Evolutionary conservation across 2,329 filamentous ascomycete genomes (phyloP), one percentile per base, ranked within the genome.

Genomic region (Didymella sp.): DNA sequence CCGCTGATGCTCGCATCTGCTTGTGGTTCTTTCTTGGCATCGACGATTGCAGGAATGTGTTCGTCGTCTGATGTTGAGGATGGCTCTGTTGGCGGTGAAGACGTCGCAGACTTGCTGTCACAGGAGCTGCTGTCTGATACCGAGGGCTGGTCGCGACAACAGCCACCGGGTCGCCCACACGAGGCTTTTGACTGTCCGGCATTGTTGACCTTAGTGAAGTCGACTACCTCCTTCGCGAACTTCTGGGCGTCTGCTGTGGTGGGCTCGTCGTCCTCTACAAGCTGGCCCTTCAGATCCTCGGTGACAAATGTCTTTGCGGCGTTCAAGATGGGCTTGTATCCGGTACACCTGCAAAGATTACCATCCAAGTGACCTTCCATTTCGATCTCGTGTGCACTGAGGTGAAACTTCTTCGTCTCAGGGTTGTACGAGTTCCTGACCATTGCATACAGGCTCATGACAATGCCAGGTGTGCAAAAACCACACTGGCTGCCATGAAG

Each of bases 381-480:
- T 54, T 77, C 76, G 13, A 78, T 71, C 21, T 76, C 73, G 13
- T 68, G 64, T 11, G 70, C 70, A 42, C 68, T 73, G 9, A 77
- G 66, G 22, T 63, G 62, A 40, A 76, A 77, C 49, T 66, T 70
- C 25, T 70, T 65, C 4, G 69, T 73, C 25, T 74, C 73, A 1
- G 69, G 62, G 43, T 76, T 60, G 49, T 76, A 77, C 0, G 74
- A 66, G 57, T 98, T 98, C 56, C 94, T 84, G 31, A 98, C 81
- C 35, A 98, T 81, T 2, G 94, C 94, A 77, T 98, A 98, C 56
- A 98, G 78, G 73, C 84, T 83, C 87, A 98, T 98, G 56, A 98
- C 92, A 72, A 98, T 98, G 1, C 94, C 94, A 5, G 94, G 94
- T 0, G 94, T 98, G 73, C 94, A 98, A 77, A 98, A 98, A 1